These are phyloP conservation scores for Beauveria bassiana DNA, from an alignment of 2,329 filamentous ascomycete genomes.

Conservation along the genomic window DNA sequence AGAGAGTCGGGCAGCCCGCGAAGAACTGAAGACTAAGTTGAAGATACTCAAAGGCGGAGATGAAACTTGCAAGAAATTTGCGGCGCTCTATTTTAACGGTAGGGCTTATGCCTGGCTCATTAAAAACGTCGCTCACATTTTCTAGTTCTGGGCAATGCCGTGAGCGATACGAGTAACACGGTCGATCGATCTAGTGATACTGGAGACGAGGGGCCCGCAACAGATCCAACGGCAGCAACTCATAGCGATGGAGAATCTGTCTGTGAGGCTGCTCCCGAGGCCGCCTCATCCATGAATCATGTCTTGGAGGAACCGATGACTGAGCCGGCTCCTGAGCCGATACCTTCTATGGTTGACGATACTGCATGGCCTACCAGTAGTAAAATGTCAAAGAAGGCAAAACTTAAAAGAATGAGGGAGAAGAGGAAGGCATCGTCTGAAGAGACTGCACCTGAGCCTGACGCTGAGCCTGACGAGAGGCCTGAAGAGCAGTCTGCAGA, in stretches of 20 bases:
- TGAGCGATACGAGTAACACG: background rate
- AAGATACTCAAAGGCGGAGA: background rate
- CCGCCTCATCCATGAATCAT: background rate
- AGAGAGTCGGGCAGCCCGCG: background rate
- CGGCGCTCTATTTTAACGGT: background rate
- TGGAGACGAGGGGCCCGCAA: background rate
- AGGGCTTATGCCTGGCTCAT: too few relatives aligned
- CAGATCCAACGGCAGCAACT: background rate
- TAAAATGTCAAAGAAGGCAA: too few relatives aligned
- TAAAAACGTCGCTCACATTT: background rate
- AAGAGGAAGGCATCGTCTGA: too few relatives aligned
- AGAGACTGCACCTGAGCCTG: too few relatives aligned
- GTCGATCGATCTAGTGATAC: background rate
- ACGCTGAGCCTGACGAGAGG: too few relatives aligned
- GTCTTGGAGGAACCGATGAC: background rate
- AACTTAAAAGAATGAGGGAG: too few relatives aligned
- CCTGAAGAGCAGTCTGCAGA: too few relatives aligned
- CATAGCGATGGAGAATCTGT: background rate
- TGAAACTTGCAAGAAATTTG: slow-evolving; percentile 5
- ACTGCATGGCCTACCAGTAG: too few relatives aligned
- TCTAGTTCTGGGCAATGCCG: background rate
- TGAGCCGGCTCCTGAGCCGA: too few relatives aligned
- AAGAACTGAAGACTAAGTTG: background rate
- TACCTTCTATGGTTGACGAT: too few relatives aligned
- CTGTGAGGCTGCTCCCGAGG: background rate